A percentile compares a stretch with the other conserved stretches of the same genome.
phyloP scores from a whole-genome alignment of 2,329 filamentous ascomycete genomes.

The Torrubiella hemipterigena region DNA sequence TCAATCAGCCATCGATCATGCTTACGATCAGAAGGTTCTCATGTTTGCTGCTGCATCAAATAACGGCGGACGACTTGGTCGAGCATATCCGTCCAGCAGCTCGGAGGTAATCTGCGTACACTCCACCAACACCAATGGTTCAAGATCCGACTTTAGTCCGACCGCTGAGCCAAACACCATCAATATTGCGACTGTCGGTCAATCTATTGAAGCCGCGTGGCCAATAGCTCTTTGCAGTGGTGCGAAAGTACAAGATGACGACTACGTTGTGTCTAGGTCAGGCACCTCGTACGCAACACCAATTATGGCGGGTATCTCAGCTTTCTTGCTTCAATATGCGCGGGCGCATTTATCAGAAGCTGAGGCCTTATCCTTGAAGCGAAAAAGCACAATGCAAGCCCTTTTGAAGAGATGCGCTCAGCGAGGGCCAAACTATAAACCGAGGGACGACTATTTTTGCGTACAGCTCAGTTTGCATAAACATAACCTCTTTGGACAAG shows the following conservation, averaged over 20 bases:
- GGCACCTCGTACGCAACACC: conserved; percentile 10
- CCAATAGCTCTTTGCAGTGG: not conserved
- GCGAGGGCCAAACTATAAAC: not conserved
- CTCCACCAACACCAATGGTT: conserved; percentile 7
- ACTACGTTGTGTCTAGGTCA: too few species aligned
- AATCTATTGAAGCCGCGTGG: conserved; percentile 7
- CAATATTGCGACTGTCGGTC: conserved; percentile 7
- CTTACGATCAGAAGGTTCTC: conserved; percentile 3
- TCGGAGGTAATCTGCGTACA: conserved; percentile 8
- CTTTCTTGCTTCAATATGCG: conserved; percentile 6
- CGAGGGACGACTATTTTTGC: conserved; percentile 1
- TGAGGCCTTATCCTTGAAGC: not conserved
- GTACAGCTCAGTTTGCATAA: not conserved
- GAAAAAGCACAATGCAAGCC: conserved; percentile 3
- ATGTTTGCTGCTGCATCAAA: conserved; percentile 10
- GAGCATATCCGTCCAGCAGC: conserved; percentile 8
- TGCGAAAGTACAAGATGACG: too few species aligned
- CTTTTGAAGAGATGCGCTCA: conserved; percentile 2
- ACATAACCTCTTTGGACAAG: conserved; percentile 1
- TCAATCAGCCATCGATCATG: conserved; percentile 2
- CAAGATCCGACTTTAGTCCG: conserved; percentile 8
- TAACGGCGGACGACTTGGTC: conserved; percentile 5
- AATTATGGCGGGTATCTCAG: conserved; percentile 8
- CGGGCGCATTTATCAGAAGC: conserved; percentile 2
- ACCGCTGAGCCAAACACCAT: conserved; percentile 1